phyloP scores from a whole-genome alignment of 306 rosid species.

The Vigna trinervia region DNA sequence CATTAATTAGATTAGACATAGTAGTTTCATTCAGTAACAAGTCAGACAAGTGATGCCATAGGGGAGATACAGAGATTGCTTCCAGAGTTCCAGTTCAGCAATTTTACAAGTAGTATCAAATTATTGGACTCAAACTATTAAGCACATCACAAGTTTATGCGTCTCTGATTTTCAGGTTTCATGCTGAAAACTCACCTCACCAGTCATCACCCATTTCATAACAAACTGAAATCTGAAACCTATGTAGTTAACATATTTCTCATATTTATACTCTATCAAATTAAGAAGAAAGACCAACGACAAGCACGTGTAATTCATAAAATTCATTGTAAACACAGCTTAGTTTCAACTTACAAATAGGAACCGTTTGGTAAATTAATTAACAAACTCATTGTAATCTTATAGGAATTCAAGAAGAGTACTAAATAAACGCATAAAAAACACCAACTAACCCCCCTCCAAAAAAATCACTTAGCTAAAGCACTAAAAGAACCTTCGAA shows the following conservation, averaged over 20 bases:
- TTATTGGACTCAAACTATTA: background rate
- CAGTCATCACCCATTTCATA: background rate
- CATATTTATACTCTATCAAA: background rate
- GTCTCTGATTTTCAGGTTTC: background rate
- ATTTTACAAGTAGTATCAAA: background rate
- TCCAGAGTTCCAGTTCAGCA: background rate
- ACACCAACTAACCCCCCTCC: background rate
- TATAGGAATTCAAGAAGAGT: background rate
- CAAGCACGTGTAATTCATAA: background rate
- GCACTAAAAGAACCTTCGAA: background rate
- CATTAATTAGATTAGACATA: background rate
- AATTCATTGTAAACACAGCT: background rate
- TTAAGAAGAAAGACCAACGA: background rate
- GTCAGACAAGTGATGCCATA: background rate
- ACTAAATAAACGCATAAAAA: background rate
- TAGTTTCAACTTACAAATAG: background rate
- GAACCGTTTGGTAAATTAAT: background rate
- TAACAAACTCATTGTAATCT: background rate
- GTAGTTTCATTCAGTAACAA: slow-evolving; percentile 2
- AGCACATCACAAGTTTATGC: slow-evolving; percentile 7
- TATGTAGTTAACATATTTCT: background rate
- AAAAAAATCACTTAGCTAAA: background rate
- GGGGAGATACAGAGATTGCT: background rate
- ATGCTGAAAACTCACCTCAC: background rate
- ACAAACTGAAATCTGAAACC: background rate